These are phyloP conservation scores for Fusarium falciforme DNA, from an alignment of 2,329 filamentous ascomycete genomes.

Conservation along the genomic window DNA sequence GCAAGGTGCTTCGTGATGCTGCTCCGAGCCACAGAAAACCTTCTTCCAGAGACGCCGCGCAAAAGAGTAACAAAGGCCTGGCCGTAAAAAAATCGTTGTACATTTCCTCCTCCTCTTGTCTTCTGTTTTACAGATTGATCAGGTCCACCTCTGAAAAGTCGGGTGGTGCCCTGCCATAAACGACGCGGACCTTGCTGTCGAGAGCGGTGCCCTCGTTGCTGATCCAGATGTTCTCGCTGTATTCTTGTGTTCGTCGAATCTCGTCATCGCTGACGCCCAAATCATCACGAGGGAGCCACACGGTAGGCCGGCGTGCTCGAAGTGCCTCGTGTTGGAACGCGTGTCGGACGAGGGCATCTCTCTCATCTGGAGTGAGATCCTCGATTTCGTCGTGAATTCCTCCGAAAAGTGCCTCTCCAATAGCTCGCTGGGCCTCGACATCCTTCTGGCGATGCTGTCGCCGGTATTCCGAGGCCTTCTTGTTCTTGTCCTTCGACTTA, in stretches of 20 bases:
- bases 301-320: slow-evolving; percentile 83
- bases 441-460: slow-evolving; percentile 66
- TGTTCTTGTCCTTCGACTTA: slow-evolving; percentile 42
- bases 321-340: slow-evolving; percentile 93
- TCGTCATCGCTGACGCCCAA: slow-evolving; percentile 93
- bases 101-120: not conserved
- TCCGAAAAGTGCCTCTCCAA: slow-evolving; percentile 85
- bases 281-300: slow-evolving; percentile 95
- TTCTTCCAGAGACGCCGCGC: slow-evolving; percentile 19
- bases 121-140: slow-evolving; percentile 73
- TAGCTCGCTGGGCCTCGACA: slow-evolving; percentile 77
- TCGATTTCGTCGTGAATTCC: slow-evolving; percentile 94
- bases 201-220: slow-evolving; percentile 92
- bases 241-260: slow-evolving; percentile 78
- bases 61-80: slow-evolving; percentile 1
- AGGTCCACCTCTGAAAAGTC: slow-evolving; percentile 91
- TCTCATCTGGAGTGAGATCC: slow-evolving; percentile 89
- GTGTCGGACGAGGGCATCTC: slow-evolving; percentile 84
- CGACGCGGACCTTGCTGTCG: slow-evolving; percentile 83
- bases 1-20: slow-evolving; percentile 29
- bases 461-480: slow-evolving; percentile 59
- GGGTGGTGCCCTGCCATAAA: slow-evolving; percentile 87
- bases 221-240: slow-evolving; percentile 88
- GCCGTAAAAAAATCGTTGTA: slow-evolving; percentile 4
- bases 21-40: slow-evolving; percentile 5